These are phyloP conservation scores for Leccinum uliginosum DNA, from an alignment of 768 basidiomycete genomes.

Conservation along the genomic window DNA sequence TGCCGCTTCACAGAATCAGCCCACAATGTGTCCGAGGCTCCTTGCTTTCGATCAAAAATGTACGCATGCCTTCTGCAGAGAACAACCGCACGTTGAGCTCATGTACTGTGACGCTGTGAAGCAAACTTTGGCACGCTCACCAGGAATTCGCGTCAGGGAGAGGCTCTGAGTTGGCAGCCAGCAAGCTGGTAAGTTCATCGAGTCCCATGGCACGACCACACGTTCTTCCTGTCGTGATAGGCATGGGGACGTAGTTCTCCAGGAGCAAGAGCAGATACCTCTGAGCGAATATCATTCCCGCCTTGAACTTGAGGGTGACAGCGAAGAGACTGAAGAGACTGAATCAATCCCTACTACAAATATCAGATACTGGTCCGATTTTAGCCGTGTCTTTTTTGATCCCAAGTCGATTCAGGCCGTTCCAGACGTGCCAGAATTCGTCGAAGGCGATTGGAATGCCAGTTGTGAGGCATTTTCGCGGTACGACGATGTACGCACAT, in stretches of 20 bases:
- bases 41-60: constrained; percentile 68
- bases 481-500: constrained; percentile 49
- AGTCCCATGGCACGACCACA: not conserved
- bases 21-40: constrained; percentile 55
- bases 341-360: constrained; percentile 16
- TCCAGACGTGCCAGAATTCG: constrained; percentile 50
- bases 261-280: constrained; percentile 49
- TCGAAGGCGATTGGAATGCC: constrained; percentile 52
- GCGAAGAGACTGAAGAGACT: constrained; percentile 10
- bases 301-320: constrained; percentile 29
- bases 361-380: constrained; percentile 50
- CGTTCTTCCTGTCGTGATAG: constrained; percentile 29
- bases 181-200: constrained; percentile 16
- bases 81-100: constrained; percentile 2
- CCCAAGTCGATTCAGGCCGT: constrained; percentile 63
- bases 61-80: constrained; percentile 21
- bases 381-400: constrained; percentile 50
- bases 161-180: constrained; percentile 13
- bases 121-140: constrained; percentile 65
- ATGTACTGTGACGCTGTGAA: constrained; percentile 24
- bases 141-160: constrained; percentile 34
- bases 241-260: constrained; percentile 46
- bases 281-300: constrained; percentile 53
- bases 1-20: constrained; percentile 26
- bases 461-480: constrained; percentile 49